Percentiles rank a stretch among this genome's conserved stretches.
Conservation (phyloP, 2,329 filamentous ascomycete species). For the Neofusicoccum umdonicola region DNA sequence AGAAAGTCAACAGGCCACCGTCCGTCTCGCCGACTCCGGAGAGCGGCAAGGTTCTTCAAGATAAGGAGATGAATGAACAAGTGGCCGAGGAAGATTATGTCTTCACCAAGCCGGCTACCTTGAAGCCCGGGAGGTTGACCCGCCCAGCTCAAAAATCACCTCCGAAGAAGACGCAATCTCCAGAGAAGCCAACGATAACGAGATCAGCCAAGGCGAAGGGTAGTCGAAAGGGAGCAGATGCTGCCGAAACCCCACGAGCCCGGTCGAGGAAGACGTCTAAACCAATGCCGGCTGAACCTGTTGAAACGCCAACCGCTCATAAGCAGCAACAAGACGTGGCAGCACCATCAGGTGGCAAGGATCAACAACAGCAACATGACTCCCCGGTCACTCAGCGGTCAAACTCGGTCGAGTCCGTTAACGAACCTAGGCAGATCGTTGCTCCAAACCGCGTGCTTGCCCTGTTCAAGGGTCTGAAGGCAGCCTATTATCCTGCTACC, state of each 20-base stretch:
- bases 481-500: constrained; percentile 60
- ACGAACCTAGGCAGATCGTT: constrained; percentile 26
- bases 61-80: neutral
- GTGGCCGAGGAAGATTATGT: neutral
- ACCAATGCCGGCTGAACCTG: neutral
- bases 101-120: constrained; percentile 23
- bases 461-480: constrained; percentile 55
- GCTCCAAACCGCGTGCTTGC: constrained; percentile 57
- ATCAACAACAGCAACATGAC: neutral
- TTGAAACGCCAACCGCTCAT: neutral
- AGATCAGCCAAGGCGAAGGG: neutral
- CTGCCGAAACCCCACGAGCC: neutral
- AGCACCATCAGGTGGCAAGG: neutral
- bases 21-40: constrained; percentile 9
- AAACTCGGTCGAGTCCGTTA: too few species aligned
- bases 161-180: constrained; percentile 21
- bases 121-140: constrained; percentile 24
- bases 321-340: neutral
- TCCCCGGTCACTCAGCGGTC: neutral
- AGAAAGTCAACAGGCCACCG: constrained; percentile 2
- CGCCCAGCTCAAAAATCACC: constrained; percentile 19
- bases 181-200: constrained; percentile 23
- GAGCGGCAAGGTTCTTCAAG: constrained; percentile 16
- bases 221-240: neutral
- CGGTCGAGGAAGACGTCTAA: neutral